These are phyloP conservation scores for Venturiaceae sp. DNA, from an alignment of 2,329 filamentous ascomycete species.

Conservation along the genomic window DNA sequence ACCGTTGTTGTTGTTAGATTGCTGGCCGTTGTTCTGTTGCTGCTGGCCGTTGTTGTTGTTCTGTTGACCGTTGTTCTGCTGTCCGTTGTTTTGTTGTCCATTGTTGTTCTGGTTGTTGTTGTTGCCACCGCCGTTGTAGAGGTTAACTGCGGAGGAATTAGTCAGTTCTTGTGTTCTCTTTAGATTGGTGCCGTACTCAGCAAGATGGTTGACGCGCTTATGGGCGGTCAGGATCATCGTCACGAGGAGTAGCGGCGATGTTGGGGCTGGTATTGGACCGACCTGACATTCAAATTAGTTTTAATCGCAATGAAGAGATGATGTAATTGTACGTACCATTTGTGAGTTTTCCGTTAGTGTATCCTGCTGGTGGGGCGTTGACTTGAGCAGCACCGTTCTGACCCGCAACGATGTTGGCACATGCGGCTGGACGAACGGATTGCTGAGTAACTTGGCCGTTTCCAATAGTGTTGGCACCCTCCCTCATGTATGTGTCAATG, in stretches of 20 bases:
- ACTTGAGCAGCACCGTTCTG: conserved; percentile 7
- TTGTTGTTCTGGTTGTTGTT: not conserved
- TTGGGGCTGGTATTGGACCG: not conserved
- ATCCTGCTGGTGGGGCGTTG: not conserved
- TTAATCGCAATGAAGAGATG: not conserved
- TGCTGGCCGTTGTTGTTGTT: not conserved
- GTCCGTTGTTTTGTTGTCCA: not conserved
- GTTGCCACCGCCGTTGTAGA: not conserved
- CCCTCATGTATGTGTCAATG: conserved; percentile 6
- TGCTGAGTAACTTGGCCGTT: conserved; percentile 2
- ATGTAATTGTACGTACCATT: not conserved
- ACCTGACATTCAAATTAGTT: not conserved
- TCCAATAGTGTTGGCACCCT: conserved; percentile 3
- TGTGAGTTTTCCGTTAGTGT: not conserved
- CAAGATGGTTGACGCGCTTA: not conserved
- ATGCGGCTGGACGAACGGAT: conserved; percentile 4
- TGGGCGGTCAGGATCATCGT: conserved; percentile 1
- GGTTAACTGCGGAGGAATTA: not conserved
- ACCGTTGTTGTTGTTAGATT: not conserved
- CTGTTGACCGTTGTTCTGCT: not conserved
- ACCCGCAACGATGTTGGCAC: conserved; percentile 1
- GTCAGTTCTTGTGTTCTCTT: not conserved
- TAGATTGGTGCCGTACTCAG: not conserved
- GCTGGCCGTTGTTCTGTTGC: not conserved
- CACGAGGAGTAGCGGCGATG: not conserved